Base-by-base conservation (phyloP, 1,284 basidiomycete species). In the Leucoagaricus sp. region DNA sequence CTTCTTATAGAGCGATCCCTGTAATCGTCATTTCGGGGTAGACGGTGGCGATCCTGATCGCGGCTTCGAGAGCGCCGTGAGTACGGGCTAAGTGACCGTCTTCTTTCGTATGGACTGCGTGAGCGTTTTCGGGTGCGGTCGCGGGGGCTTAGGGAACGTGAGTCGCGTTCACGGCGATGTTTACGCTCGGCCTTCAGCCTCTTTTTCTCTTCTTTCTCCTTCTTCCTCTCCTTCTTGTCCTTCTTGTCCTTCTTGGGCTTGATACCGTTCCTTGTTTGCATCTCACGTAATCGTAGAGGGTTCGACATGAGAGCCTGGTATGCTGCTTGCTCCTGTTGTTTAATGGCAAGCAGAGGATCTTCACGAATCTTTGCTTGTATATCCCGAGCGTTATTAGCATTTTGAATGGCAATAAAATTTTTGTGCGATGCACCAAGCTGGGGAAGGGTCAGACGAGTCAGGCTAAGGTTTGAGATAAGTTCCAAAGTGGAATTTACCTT, bases 241-340 rank as follows among this genome's bases (percentile, higher is more conserved):
- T 89, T 85, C 67, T 85, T 86, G 48, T 83, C 85, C 68, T 92
- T 88, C 71, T 89, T 86, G 3, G 83, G 81, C 67, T 89, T 89
- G 51, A 88, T 83, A 29, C 89, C 90, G 58, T 83, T 86, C 53
- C 83, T 80, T 71, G 86, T 87, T 69, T 88, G 90, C 77, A 93
- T 79, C 75, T 91, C 89, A 57, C 87, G 84, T 46, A 98, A 75
- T 33, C 94, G 89, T 19, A 95, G 85, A 13, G 97, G 97, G 65
- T 98, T 96, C 55, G 91, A 88, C 77, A 96, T 85, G 52, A 99
- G 78, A 3, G 93, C 86, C 63, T 97, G 86, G 63, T 95, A 91
- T 6, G 94, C 91, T 6, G 92, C 89, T 70, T 98, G 94, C 73
- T 99, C 96, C 68, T 98, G 96, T 70, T 94, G 91, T 74, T 98